phyloP scores from a whole-genome alignment of 2,329 filamentous ascomycete species.

The Penicillium sp. region DNA sequence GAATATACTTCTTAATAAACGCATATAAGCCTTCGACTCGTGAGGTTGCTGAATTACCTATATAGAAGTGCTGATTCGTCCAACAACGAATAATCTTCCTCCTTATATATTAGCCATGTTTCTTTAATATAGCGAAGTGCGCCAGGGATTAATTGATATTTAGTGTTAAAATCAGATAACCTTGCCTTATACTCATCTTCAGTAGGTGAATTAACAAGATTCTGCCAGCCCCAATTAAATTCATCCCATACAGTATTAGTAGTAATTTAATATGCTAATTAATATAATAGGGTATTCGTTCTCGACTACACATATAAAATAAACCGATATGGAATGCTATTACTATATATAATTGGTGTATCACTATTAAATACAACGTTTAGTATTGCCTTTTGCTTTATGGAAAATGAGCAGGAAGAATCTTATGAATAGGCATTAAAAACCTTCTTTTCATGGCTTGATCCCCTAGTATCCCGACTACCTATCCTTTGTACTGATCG shows the following conservation, averaged over 20 bases:
- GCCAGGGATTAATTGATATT: not conserved
- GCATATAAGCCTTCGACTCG: conserved; percentile 16
- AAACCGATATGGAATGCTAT: no score
- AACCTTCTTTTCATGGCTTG: no score
- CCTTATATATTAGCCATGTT: conserved; percentile 18
- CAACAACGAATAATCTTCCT: conserved; percentile 14
- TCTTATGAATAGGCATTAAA: no score
- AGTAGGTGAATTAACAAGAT: conserved; percentile 13
- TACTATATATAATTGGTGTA: no score
- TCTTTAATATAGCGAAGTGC: conserved; percentile 16
- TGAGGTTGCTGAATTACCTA: conserved; percentile 15
- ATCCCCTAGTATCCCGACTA: no score
- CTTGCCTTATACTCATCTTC: conserved; percentile 5
- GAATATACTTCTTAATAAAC: conserved; percentile 16
- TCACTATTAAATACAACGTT: no score
- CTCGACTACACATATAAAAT: no score
- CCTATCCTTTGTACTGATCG: no score
- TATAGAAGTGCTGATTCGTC: conserved; percentile 13
- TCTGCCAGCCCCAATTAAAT: conserved; percentile 12
- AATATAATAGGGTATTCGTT: no score
- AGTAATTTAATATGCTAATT: no score
- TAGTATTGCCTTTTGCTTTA: no score
- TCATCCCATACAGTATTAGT: conserved; percentile 9
- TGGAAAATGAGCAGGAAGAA: no score
- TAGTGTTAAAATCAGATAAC: conserved; percentile 7